These are phyloP conservation scores for Aurinia saxatilis DNA, from an alignment of 345 rosid genomes.

Conservation along the genomic window DNA sequence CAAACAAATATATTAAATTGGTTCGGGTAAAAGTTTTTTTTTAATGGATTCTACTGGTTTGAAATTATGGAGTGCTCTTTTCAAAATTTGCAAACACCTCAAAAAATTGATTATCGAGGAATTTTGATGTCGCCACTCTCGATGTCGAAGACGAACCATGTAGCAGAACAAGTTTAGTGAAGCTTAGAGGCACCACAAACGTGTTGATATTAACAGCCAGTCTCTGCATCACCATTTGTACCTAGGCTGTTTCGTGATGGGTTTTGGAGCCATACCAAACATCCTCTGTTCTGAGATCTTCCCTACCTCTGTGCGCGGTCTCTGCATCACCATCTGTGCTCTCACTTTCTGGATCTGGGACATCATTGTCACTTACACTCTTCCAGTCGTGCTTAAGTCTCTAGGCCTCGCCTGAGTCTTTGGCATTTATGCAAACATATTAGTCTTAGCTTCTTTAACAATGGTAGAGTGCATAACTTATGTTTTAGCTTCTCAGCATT, in stretches of 20 bases:
- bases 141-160: too few species aligned
- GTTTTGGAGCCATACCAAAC: slow-evolving; percentile 79
- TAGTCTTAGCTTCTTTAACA: too few species aligned
- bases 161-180: slow-evolving; percentile 36
- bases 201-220: slow-evolving; percentile 58
- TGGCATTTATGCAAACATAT: slow-evolving; percentile 64
- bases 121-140: too few species aligned
- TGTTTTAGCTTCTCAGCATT: too few species aligned
- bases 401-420: slow-evolving; percentile 62
- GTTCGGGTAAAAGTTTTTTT: too few species aligned
- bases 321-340: slow-evolving; percentile 79
- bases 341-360: slow-evolving; percentile 66
- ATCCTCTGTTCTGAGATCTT: slow-evolving; percentile 88
- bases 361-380: slow-evolving; percentile 75
- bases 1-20: too few species aligned
- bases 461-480: too few species aligned
- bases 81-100: too few species aligned
- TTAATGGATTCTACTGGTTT: too few species aligned
- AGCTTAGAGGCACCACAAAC: slow-evolving; percentile 36
- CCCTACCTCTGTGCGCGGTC: slow-evolving; percentile 89
- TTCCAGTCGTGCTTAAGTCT: slow-evolving; percentile 66
- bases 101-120: too few species aligned
- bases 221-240: too few species aligned
- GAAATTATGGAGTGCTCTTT: too few species aligned
- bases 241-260: slow-evolving; percentile 72